These are phyloP conservation scores for Knufia fluminis DNA, from an alignment of 2,329 filamentous ascomycete species.

Conservation along the genomic window DNA sequence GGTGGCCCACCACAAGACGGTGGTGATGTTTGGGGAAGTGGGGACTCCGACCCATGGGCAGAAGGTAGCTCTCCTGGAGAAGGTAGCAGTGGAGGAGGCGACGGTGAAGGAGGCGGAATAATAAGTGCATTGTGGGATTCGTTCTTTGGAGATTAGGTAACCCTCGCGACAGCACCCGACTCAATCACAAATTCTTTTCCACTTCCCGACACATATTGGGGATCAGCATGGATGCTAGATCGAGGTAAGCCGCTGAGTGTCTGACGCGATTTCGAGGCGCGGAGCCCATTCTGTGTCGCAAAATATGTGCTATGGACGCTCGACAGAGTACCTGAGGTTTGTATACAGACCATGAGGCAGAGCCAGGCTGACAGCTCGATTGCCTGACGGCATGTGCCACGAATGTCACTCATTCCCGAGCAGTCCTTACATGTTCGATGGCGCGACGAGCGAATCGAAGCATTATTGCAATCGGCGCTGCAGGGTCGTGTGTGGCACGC, in stretches of 20 bases:
- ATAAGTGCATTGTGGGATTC: slow-evolving; percentile 21
- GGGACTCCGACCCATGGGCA: slow-evolving; percentile 25
- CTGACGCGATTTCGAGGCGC: no score
- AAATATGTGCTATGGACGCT: no score
- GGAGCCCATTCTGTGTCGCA: no score
- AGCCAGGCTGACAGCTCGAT: no score
- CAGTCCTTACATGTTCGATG: slow-evolving; percentile 54
- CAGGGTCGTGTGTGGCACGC: neutral
- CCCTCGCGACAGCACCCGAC: neutral
- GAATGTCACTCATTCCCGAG: no score
- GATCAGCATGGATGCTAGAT: slow-evolving; percentile 61
- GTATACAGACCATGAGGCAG: no score
- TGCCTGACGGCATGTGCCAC: no score
- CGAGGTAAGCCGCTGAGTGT: slow-evolving; percentile 58
- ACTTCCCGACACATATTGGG: neutral
- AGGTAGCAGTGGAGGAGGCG: slow-evolving; percentile 25
- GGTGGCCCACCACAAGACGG: slow-evolving; percentile 17
- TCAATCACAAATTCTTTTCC: neutral
- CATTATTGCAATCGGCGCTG: neutral
- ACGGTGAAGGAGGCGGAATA: no score
- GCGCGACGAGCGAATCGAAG: neutral
- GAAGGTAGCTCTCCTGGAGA: slow-evolving; percentile 22
- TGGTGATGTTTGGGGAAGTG: slow-evolving; percentile 29
- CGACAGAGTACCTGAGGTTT: no score
- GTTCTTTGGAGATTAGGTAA: slow-evolving; percentile 11